Base-by-base conservation (phyloP, 345 rosid genomes). In the Linum tenue region DNA sequence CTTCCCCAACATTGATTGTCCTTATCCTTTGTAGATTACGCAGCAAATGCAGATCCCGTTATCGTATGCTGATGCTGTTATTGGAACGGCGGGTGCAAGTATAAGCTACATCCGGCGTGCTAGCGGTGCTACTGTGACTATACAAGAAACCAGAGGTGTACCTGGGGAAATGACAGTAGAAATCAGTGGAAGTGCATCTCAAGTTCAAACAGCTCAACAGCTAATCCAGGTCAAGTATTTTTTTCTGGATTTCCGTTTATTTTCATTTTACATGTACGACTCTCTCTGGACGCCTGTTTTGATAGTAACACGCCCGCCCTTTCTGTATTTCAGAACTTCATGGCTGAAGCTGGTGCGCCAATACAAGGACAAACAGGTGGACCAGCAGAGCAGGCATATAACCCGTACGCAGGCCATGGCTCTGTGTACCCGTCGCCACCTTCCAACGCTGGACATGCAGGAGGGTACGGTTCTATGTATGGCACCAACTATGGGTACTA, bases 141-240 rank as follows among this genome's bases (percentile, higher is more conserved):
- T 91, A 71, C 99, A 95, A 69, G 98, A 95, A 84, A 82, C 96
- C 22, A 87, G 96, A 69, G 99, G 97, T 15, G 91, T 79, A 75
- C 98, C 98, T 70, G 91, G 88, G 65, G 99, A 91, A 76, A 95
- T 95, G 99, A 95, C 98, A 0, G 97, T 95, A 39, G 99, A 95
- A 76, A 90, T 95, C 69, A 95, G 99, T 70, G 99, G 98, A 73
- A 80, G 94, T 75, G 94, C 91, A 69, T 84, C 89, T 14, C 91
- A 91, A 80, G 99, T 87, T 60, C 99, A 95, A 83, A 83, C 90
- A n/a, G 98, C 99, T 64, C 88, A 87, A 87, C 99, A 95, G 75
- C 80, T 91, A 58, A 86, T 95, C 76, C 94, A 87, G 96, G 99
- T 76, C 82, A 69, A 64, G n/a, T 67, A n/a, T 53, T 50, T 61